Base-by-base conservation (phyloP, 1,284 basidiomycete species). In the Fomes fomentarius region DNA sequence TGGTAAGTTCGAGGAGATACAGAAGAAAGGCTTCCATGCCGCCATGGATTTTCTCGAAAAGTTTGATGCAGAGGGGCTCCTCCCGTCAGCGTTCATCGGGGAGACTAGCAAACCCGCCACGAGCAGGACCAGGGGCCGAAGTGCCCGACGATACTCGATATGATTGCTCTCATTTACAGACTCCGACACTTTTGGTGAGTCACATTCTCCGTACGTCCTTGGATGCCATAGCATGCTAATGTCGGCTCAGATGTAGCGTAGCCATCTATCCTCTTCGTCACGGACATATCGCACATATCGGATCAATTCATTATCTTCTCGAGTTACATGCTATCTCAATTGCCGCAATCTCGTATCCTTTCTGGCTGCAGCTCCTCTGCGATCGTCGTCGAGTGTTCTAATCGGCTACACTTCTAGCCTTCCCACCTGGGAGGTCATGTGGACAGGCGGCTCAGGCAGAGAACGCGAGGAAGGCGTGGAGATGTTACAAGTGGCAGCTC, bases 1-100 rank as follows among this genome's bases (percentile, higher is more conserved):
- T 63, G 74, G 79, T 47, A 91, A 91, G 70, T 93, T 87, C 62
- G 90, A 92, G 61, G 89, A 93, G 66, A 90, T 99, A 35, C 81
- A 90, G 65, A 83, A 85, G 62, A 88, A 89, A 66, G 96, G 97
- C 0, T 92, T 96, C 66, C 70, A 80, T 8, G 89, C 91, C 1
- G 88, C 92, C 0, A 74, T 88, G 60, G 80, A 87, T 50, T 82
- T 91, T 57, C 70, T 99, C 37, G 80, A 84, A 50, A 84, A 89
- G 59, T 91, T 94, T 83, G 87, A 91, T 43, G 84, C 86, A 14
- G 89, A 95, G 63, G 93, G 91, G 3, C 82, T 81, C 54, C 74
- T 98, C 25, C 94, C 95, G 0, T 84, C 81, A 17, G 79, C 86
- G 15, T 76, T 81, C 52, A 84, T 92, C 38, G 81, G 84, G 45